These are phyloP conservation scores for Pharnaceum exiguum DNA, from an alignment of 148 eudicot genomes.

Conservation along the genomic window DNA sequence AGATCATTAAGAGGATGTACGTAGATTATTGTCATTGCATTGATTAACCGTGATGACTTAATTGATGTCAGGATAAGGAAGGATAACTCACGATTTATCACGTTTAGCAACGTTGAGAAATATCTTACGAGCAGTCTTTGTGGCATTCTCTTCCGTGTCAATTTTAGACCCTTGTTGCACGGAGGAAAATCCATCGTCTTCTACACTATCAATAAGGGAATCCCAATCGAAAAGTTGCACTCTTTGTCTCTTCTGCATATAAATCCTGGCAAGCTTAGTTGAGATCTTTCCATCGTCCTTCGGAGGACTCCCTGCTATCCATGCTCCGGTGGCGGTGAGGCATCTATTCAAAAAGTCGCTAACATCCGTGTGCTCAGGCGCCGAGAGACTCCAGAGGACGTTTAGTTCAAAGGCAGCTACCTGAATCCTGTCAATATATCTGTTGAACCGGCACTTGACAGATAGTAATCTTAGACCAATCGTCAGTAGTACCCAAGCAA, in stretches of 20 bases:
- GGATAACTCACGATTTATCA: neutral
- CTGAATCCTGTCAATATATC: neutral
- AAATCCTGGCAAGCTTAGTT: neutral
- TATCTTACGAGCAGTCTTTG: neutral
- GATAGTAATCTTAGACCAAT: conserved; percentile 1
- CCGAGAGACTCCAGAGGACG: neutral
- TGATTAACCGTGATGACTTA: too few species aligned
- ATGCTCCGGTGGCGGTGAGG: too few species aligned
- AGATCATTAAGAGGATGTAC: too few species aligned
- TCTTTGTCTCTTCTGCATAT: neutral
- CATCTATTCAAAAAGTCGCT: neutral
- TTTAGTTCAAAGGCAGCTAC: neutral
- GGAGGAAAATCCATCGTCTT: neutral
- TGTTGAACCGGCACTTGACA: conserved; percentile 9
- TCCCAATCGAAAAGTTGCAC: neutral
- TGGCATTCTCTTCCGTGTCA: neutral
- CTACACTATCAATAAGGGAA: neutral
- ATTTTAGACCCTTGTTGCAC: neutral
- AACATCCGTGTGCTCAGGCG: neutral
- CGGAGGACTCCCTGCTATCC: too few species aligned
- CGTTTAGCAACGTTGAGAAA: neutral
- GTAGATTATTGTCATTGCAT: too few species aligned
- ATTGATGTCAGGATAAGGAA: neutral
- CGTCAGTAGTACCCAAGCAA: neutral
- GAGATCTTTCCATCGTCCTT: neutral